These are phyloP conservation scores for Backusella mclennaniae DNA, from an alignment of 192 early-diverging fungal species.

Conservation along the genomic window DNA sequence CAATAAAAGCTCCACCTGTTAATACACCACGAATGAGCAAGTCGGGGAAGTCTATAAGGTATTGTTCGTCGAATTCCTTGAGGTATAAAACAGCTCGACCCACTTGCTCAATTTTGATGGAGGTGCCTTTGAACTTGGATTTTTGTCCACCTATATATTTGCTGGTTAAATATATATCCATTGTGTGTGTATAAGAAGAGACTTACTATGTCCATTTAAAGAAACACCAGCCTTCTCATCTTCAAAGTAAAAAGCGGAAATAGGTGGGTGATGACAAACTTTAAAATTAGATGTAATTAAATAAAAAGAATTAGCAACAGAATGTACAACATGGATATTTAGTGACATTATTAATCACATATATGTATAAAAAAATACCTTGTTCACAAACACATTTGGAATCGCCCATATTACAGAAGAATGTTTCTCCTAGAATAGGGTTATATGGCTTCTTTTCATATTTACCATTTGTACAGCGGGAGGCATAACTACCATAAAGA, in stretches of 20 bases:
- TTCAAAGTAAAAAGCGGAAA: conserved; percentile 69
- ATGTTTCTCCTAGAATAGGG: conserved; percentile 64
- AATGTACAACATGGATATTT: background rate
- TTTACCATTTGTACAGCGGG: conserved; percentile 60
- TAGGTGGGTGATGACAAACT: conserved; percentile 72
- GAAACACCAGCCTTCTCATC: conserved; percentile 62
- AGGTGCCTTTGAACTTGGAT: conserved; percentile 64
- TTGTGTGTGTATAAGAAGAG: conserved; percentile 5
- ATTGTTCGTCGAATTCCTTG: conserved; percentile 51
- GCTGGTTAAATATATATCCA: background rate
- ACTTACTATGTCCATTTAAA: conserved; percentile 58
- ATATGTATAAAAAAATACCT: conserved; percentile 11
- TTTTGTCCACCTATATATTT: conserved; percentile 43
- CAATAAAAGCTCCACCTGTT: conserved; percentile 60
- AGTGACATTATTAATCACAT: background rate
- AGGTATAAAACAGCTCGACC: conserved; percentile 60
- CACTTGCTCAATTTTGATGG: conserved; percentile 64
- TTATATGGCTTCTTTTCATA: conserved; percentile 78
- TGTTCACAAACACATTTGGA: conserved; percentile 62
- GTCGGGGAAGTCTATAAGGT: conserved; percentile 57
- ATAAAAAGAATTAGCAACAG: background rate
- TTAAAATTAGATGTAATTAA: background rate
- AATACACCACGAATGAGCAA: conserved; percentile 62
- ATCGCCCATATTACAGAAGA: conserved; percentile 57
- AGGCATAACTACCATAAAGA: conserved; percentile 75